A percentile compares a stretch with the other conserved stretches of the same genome.
Evolutionary conservation across 805 yeast genomes (phyloP).

Genomic region (Pichia pseudocactophila): DNA sequence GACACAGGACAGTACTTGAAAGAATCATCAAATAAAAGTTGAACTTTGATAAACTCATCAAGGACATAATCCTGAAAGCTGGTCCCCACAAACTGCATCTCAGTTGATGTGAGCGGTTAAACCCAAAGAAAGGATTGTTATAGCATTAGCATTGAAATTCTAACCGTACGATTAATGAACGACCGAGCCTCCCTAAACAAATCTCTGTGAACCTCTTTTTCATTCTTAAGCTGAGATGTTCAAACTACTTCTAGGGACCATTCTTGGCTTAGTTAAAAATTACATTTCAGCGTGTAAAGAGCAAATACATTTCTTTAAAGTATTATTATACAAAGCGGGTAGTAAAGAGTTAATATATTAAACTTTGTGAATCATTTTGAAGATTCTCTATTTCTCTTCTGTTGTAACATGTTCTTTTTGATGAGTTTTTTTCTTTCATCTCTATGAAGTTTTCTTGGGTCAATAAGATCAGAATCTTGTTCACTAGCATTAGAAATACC

Average conservation of each 20-base stretch:
- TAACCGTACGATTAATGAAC: too few species aligned
- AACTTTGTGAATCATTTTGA: background rate
- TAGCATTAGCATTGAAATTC: background rate
- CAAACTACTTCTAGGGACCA: too few species aligned
- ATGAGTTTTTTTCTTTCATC: constrained; percentile 76
- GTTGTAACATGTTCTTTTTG: constrained; percentile 78
- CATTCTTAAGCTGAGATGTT: too few species aligned
- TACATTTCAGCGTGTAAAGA: too few species aligned
- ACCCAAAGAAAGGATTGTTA: background rate
- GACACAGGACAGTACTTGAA: constrained; percentile 15
- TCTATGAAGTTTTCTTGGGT: constrained; percentile 78
- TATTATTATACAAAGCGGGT: background rate
- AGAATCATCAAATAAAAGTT: constrained; percentile 19
- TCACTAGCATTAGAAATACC: constrained; percentile 40
- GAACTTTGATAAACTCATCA: constrained; percentile 21
- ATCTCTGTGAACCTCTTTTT: too few species aligned
- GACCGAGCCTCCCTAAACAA: too few species aligned
- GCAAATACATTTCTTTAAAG: background rate
- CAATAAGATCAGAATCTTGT: constrained; percentile 53
- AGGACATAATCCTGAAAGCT: constrained; percentile 14
- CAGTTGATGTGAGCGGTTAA: too few species aligned
- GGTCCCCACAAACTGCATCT: constrained; percentile 9
- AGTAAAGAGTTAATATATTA: background rate
- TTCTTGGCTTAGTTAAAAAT: too few species aligned
- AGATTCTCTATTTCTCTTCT: constrained; percentile 51